Conservation (phyloP, 345 rosid genomes). For the Bruguiera sexangula region DNA sequence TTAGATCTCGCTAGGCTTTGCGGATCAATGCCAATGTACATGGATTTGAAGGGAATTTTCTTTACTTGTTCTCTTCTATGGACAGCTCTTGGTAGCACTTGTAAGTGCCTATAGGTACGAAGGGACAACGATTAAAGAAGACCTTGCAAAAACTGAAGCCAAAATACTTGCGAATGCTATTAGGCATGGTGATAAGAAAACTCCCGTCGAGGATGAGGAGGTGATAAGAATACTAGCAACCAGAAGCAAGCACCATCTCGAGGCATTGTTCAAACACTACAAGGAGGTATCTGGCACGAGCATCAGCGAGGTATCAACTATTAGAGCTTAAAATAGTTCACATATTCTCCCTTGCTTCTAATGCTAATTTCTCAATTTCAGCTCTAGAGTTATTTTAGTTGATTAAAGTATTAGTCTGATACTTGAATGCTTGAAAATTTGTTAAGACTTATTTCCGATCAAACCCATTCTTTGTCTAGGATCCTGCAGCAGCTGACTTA, state of each 20-base stretch:
- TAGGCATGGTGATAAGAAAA: constrained; percentile 35
- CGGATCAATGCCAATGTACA: background rate
- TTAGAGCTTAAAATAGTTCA: too few relatives aligned
- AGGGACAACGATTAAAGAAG: constrained; percentile 58
- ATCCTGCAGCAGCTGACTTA: constrained; percentile 32
- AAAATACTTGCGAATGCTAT: constrained; percentile 40
- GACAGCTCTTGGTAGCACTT: constrained; percentile 78
- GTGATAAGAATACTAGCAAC: constrained; percentile 65
- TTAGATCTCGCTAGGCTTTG: too few relatives aligned
- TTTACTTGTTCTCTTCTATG: background rate
- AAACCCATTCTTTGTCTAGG: constrained; percentile 39
- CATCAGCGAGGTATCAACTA: constrained; percentile 45
- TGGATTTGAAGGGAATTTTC: background rate
- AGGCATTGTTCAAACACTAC: constrained; percentile 46
- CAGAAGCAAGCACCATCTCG: constrained; percentile 77
- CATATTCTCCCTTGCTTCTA: too few relatives aligned
- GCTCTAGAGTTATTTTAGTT: background rate
- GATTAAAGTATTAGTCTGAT: background rate
- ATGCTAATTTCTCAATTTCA: too few relatives aligned
- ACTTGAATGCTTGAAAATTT: background rate
- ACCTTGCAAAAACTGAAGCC: constrained; percentile 62
- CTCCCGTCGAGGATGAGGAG: constrained; percentile 53
- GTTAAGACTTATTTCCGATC: background rate
- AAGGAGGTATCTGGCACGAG: constrained; percentile 41
- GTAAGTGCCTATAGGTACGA: constrained; percentile 93